Base-by-base conservation (phyloP, 116 monocot species). In the Zostera marina region DNA sequence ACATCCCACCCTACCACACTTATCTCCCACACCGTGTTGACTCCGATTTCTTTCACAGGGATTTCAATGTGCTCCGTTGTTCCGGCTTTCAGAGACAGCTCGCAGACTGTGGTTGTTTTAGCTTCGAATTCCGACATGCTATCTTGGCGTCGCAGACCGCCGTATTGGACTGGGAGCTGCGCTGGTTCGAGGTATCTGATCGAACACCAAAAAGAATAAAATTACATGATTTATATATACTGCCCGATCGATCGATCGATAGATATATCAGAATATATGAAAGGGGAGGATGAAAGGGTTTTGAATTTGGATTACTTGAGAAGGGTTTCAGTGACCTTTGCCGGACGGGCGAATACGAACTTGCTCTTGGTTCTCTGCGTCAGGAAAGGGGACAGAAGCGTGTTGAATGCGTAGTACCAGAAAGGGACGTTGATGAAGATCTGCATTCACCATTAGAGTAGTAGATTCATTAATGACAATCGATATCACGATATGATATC, bases 1-100 rank as follows among this genome's bases (percentile, higher is more conserved):
- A 83, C 83, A 14, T 83, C 83, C 83, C 83, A 83, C 9, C 83
- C 79, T 40, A 79, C n/a, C 59, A 83, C 83, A 22, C 51, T 63
- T 59, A 83, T 5, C 14, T 83, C 79, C 83, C 79, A 83, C 0
- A 73, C 12, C 5, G 75, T 14, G 9, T 63, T 79, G 22, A 67
- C 61, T 61, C 70, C 83, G 38, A 47, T 73, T 79, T 83, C 67
- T 22, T 54, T 24, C 11, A 54, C 47, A 7, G 71, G 64, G 11
- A 81, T 70, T 24, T 76, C 83, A 19, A 83, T 68, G 44, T 40
- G 48, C 11, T 83, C 70, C 58, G 73, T 79, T 21, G 39, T 24
- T 2, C 59, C 43, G 1, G 83, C 75, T 70, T 68, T 75, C 13
- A 83, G 60, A 58, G 45, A 65, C 44, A 67, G 19, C 42, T 78